phyloP scores from a whole-genome alignment of 192 early-diverging fungal species.

The Coemansia asiatica region DNA sequence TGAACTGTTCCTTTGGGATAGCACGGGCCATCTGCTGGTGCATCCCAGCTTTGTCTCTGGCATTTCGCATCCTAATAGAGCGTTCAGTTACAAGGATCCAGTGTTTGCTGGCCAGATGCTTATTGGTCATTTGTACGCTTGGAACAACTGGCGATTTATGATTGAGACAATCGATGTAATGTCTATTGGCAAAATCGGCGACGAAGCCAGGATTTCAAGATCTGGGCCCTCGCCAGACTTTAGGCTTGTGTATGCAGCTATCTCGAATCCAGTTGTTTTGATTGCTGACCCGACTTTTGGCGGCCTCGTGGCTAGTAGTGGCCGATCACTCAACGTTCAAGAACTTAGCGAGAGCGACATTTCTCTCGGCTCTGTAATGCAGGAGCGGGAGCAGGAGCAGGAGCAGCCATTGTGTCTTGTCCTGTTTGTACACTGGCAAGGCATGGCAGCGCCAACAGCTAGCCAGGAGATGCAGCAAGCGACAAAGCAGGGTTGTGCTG shows the following conservation, averaged over 20 bases:
- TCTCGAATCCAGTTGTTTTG: constrained; percentile 13
- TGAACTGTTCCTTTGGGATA: constrained; percentile 31
- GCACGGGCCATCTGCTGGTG: constrained; percentile 27
- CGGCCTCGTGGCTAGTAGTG: not conserved
- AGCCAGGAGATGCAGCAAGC: no score
- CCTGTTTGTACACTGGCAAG: constrained; percentile 24
- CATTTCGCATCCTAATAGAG: not conserved
- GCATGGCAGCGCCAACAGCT: constrained; percentile 4
- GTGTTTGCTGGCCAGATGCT: constrained; percentile 31
- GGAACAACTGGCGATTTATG: constrained; percentile 33
- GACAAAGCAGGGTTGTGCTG: not conserved
- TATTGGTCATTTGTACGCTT: constrained; percentile 34
- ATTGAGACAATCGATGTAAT: constrained; percentile 17
- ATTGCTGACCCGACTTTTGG: constrained; percentile 30
- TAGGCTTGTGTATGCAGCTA: constrained; percentile 18
- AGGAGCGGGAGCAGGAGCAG: not conserved
- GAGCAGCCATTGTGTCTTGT: constrained; percentile 14
- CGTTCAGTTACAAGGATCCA: not conserved
- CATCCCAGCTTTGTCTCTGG: constrained; percentile 8
- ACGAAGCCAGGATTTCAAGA: not conserved
- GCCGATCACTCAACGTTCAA: not conserved
- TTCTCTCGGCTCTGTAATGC: no score
- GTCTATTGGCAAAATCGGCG: not conserved
- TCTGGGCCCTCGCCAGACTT: constrained; percentile 11
- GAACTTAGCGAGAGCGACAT: no score